A percentile compares a stretch with the other conserved stretches of the same genome.
These are phyloP conservation scores for Hemisphaericaspora nanyangensis DNA, from an alignment of 805 yeast species.

Conservation along the genomic window DNA sequence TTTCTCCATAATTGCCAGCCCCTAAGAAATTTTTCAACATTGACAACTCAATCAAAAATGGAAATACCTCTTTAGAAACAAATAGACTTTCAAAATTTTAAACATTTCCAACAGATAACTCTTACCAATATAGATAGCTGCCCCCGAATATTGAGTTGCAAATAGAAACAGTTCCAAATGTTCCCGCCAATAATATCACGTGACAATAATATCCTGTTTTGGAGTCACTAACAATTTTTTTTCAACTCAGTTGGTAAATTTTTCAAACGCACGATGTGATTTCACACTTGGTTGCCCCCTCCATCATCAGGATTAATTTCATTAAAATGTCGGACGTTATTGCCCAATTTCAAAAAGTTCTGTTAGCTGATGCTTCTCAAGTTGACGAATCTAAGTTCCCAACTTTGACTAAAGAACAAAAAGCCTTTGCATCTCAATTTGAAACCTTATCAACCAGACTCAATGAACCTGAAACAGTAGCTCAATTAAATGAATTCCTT, in stretches of 20 bases:
- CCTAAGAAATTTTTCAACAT: too few relatives aligned
- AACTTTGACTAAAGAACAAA: slow-evolving; percentile 42
- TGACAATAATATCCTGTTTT: background rate
- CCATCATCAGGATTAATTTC: too few relatives aligned
- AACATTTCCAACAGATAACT: too few relatives aligned
- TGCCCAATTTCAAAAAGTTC: slow-evolving; percentile 24
- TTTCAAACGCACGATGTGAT: background rate
- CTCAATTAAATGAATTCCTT: slow-evolving; percentile 61
- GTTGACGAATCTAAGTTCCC: slow-evolving; percentile 22
- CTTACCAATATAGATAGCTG: too few relatives aligned
- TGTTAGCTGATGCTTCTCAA: slow-evolving; percentile 22
- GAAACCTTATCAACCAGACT: slow-evolving; percentile 64
- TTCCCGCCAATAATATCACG: background rate
- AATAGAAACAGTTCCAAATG: too few relatives aligned
- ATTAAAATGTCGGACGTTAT: slow-evolving; percentile 27
- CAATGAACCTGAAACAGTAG: slow-evolving; percentile 39
- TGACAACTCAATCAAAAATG: too few relatives aligned
- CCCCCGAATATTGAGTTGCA: too few relatives aligned
- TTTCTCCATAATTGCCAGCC: too few relatives aligned
- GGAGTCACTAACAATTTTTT: background rate
- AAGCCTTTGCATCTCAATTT: slow-evolving; percentile 78
- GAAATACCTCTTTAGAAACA: too few relatives aligned
- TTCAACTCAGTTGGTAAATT: background rate
- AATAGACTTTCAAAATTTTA: too few relatives aligned
- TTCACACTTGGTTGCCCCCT: too few relatives aligned